Percentiles rank a stretch among this genome's conserved stretches.
phyloP scores from a whole-genome alignment of 495 filamentous ascomycete genomes.

The Emericellopsis terricola region DNA sequence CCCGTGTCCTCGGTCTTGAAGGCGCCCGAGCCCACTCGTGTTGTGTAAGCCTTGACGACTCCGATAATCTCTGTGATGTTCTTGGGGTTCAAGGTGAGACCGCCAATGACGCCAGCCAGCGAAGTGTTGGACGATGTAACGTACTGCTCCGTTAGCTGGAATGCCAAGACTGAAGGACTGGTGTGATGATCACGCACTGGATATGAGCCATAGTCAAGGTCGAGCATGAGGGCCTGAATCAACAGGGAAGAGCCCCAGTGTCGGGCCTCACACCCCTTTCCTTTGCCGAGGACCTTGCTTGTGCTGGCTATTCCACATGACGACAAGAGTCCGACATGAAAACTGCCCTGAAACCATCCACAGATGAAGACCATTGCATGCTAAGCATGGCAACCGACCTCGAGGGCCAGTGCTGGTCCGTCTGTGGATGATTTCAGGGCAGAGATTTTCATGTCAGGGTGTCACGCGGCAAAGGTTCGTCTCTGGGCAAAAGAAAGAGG shows the following conservation, averaged over 20 bases:
- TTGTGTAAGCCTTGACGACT: conserved; percentile 68
- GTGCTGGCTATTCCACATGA: no score
- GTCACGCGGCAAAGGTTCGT: no score
- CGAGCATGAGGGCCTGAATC: conserved; percentile 35
- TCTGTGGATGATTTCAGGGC: no score
- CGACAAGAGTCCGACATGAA: no score
- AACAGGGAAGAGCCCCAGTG: background rate
- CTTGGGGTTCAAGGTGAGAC: conserved; percentile 37
- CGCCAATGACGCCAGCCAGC: conserved; percentile 61
- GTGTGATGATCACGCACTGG: conserved; percentile 1
- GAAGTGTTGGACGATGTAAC: conserved; percentile 67
- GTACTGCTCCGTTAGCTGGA: conserved; percentile 65
- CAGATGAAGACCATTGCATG: no score
- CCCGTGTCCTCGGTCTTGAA: conserved; percentile 74
- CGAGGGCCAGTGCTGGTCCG: no score
- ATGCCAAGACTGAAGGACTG: conserved; percentile 1
- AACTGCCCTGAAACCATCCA: no score
- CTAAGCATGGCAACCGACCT: no score
- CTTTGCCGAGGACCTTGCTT: background rate
- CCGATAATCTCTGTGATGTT: conserved; percentile 48
- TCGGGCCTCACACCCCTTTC: background rate
- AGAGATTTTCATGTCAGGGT: no score
- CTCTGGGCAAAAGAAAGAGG: no score
- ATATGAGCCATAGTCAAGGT: conserved; percentile 19
- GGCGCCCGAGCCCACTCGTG: conserved; percentile 59